Evolutionary conservation across 495 filamentous ascomycete genomes (phyloP).

Genomic region (Tuber magnatum): DNA sequence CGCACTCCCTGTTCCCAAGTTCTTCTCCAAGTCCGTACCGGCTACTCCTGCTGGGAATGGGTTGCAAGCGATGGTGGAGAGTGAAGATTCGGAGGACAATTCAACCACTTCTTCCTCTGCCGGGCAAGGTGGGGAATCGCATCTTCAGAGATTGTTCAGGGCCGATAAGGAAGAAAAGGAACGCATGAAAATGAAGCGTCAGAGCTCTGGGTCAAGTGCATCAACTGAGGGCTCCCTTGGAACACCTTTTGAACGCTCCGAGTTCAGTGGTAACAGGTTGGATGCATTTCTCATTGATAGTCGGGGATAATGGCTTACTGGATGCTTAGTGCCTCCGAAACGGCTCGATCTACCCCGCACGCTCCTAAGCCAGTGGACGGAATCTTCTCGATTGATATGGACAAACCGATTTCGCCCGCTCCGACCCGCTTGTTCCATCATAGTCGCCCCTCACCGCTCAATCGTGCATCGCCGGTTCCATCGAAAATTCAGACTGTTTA

Average conservation of each 20-base stretch:
- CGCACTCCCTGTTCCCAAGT: slow-evolving; percentile 85
- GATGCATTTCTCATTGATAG: neutral
- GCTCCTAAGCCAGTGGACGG: neutral
- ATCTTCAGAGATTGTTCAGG: slow-evolving; percentile 80
- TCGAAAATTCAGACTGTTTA: neutral
- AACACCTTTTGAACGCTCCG: slow-evolving; percentile 14
- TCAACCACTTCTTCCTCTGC: slow-evolving; percentile 14
- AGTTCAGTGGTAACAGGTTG: slow-evolving; percentile 8
- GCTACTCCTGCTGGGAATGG: slow-evolving; percentile 47
- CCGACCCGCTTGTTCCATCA: slow-evolving; percentile 3
- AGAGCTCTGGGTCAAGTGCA: slow-evolving; percentile 27
- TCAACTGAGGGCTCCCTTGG: slow-evolving; percentile 16
- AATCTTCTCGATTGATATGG: slow-evolving; percentile 9
- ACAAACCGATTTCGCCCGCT: neutral
- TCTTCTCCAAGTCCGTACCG: slow-evolving; percentile 73
- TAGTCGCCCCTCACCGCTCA: neutral
- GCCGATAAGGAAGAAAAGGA: slow-evolving; percentile 72
- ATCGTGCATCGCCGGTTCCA: neutral
- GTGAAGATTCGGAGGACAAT: slow-evolving; percentile 35
- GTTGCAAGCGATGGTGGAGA: slow-evolving; percentile 44
- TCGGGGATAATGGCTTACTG: neutral
- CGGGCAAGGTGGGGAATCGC: slow-evolving; percentile 55
- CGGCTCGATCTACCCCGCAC: neutral
- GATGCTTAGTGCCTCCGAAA: neutral
- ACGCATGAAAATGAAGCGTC: slow-evolving; percentile 39